Conservation (phyloP, 192 early-diverging fungal genomes). For the Coemansia guatemalensis region DNA sequence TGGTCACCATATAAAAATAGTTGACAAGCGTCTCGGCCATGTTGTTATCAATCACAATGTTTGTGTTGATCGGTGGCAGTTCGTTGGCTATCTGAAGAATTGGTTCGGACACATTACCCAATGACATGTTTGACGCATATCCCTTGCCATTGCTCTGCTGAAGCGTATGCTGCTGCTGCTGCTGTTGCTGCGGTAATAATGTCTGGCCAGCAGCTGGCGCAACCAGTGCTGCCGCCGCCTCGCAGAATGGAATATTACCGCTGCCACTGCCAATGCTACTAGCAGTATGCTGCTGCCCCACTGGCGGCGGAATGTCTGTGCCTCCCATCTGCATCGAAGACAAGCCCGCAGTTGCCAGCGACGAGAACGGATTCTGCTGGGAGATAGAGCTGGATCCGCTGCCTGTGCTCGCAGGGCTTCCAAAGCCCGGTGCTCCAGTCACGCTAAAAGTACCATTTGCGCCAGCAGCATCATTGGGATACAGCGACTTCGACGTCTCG, state of each 20-base stretch:
- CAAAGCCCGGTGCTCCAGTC: not conserved
- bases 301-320: not conserved
- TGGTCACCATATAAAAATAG: conserved; percentile 53
- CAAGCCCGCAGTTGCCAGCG: not conserved
- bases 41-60: conserved; percentile 53
- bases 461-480: not conserved
- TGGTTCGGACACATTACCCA: conserved; percentile 3
- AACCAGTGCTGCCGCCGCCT: not conserved
- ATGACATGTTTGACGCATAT: not conserved
- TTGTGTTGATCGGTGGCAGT: conserved; percentile 38
- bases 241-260: conserved; percentile 3
- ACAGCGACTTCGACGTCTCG: conserved; percentile 3
- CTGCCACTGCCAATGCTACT: not conserved
- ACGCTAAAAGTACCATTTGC: not conserved
- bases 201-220: not conserved
- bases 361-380: conserved; percentile 7
- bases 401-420: conserved; percentile 9
- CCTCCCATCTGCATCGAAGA: not conserved
- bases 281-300: not conserved
- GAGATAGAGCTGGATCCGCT: conserved; percentile 1
- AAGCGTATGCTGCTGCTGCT: not conserved
- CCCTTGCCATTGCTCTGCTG: not conserved
- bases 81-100: conserved; percentile 13
- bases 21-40: conserved; percentile 55
- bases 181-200: not conserved